phyloP scores from a whole-genome alignment of 257 asterid species.

The Jaltomata sinuosa region DNA sequence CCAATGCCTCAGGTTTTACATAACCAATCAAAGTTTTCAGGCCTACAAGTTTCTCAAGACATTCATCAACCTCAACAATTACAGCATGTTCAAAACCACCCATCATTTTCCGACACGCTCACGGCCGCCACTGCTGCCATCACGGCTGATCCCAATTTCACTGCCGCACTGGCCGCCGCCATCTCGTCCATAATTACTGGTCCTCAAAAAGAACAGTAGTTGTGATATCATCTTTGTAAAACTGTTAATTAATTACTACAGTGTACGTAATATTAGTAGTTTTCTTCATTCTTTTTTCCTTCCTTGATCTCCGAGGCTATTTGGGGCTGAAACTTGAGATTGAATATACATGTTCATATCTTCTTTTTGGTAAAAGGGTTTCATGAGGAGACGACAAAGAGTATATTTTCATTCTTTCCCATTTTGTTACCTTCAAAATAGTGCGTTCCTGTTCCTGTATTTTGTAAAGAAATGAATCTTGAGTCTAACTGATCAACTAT shows the following conservation, averaged over 20 bases:
- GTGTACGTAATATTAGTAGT: background rate
- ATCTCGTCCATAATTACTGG: slow-evolving; percentile 57
- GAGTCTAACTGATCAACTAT: background rate
- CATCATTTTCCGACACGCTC: slow-evolving; percentile 33
- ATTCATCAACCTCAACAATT: background rate
- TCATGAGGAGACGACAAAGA: background rate
- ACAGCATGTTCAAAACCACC: slow-evolving; percentile 1
- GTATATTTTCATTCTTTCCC: background rate
- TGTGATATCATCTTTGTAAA: background rate
- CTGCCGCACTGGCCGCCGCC: slow-evolving; percentile 62
- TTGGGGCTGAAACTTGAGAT: background rate
- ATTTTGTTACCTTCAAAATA: background rate
- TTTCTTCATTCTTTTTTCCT: background rate
- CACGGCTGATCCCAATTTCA: slow-evolving; percentile 53
- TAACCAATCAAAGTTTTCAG: slow-evolving; percentile 65
- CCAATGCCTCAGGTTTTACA: slow-evolving; percentile 26
- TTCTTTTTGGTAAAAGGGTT: background rate
- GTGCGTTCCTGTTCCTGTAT: background rate
- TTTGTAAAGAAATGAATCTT: background rate
- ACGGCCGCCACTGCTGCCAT: slow-evolving; percentile 56
- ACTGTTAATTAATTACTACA: background rate
- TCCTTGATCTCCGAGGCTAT: background rate
- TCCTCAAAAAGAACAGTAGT: background rate
- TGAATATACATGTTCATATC: background rate
- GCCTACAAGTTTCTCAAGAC: slow-evolving; percentile 40